These are phyloP conservation scores for Alnus rubra DNA, from an alignment of 306 rosid genomes.

Conservation along the genomic window DNA sequence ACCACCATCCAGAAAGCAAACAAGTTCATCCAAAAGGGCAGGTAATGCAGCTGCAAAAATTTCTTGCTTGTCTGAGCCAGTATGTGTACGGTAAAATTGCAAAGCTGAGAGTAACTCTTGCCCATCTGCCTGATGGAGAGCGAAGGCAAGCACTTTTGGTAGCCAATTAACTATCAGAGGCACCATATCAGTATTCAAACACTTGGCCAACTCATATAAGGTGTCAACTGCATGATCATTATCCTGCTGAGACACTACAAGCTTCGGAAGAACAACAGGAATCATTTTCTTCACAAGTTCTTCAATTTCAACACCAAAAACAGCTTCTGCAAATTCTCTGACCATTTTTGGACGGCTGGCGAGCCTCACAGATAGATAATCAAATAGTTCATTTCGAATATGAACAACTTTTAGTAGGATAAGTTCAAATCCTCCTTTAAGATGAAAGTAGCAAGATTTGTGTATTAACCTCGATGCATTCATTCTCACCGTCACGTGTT, in stretches of 20 bases:
- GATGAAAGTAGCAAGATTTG: constrained; percentile 69
- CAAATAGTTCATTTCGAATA: constrained; percentile 73
- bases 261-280: constrained; percentile 94
- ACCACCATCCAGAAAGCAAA: constrained; percentile 78
- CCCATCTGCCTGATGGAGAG: constrained; percentile 71
- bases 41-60: constrained; percentile 86
- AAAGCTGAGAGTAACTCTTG: constrained; percentile 60
- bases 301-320: constrained; percentile 75
- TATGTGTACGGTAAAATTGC: constrained; percentile 76
- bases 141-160: constrained; percentile 96
- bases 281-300: constrained; percentile 74
- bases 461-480: constrained; percentile 81
- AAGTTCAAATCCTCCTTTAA: constrained; percentile 64
- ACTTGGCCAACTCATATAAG: constrained; percentile 72
- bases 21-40: constrained; percentile 79
- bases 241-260: constrained; percentile 74
- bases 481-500: constrained; percentile 68
- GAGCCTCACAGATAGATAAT: constrained; percentile 68
- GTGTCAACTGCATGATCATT: constrained; percentile 69
- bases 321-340: constrained; percentile 87
- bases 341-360: constrained; percentile 66
- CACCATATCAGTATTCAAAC: constrained; percentile 65
- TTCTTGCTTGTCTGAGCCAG: constrained; percentile 75
- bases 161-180: constrained; percentile 67
- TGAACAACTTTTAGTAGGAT: constrained; percentile 68